Evolutionary conservation across 2,329 filamentous ascomycete species (phyloP).

Genomic region (Rhynchosporium graminicola): DNA sequence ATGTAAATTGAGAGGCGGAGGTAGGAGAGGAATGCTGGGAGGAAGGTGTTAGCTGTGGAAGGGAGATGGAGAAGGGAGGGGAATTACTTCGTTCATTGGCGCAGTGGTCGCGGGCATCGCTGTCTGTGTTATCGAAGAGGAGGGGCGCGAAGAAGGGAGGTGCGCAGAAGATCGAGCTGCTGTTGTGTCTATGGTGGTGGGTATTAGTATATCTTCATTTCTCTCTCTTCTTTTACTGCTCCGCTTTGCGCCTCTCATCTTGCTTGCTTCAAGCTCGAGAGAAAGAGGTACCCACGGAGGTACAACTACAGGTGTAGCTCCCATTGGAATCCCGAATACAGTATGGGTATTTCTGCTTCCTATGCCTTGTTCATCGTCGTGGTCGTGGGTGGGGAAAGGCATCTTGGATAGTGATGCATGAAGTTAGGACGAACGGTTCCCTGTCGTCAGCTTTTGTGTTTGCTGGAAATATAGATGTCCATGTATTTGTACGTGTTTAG

Average conservation of each 20-base stretch:
- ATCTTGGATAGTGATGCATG: constrained; percentile 13
- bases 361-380: constrained; percentile 29
- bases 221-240: not conserved
- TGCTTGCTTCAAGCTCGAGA: not conserved
- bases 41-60: not conserved
- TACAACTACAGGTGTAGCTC: constrained; percentile 46
- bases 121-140: constrained; percentile 66
- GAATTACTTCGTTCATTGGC: constrained; percentile 49
- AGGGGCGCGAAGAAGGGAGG: constrained; percentile 51
- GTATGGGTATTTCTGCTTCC: constrained; percentile 44
- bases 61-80: constrained; percentile 1
- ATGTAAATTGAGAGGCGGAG: constrained; percentile 56
- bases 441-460: not conserved
- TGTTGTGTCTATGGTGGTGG: constrained; percentile 26
- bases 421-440: not conserved
- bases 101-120: constrained; percentile 61
- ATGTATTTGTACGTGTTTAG: not conserved
- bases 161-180: constrained; percentile 33
- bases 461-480: not conserved
- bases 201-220: constrained; percentile 2
- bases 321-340: constrained; percentile 52
- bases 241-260: not conserved
- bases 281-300: constrained; percentile 19
- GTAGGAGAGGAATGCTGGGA: constrained; percentile 32
- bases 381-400: constrained; percentile 16